Evolutionary conservation across 2,329 filamentous ascomycete genomes (phyloP).

Genomic region (Colletotrichum liriopes): DNA sequence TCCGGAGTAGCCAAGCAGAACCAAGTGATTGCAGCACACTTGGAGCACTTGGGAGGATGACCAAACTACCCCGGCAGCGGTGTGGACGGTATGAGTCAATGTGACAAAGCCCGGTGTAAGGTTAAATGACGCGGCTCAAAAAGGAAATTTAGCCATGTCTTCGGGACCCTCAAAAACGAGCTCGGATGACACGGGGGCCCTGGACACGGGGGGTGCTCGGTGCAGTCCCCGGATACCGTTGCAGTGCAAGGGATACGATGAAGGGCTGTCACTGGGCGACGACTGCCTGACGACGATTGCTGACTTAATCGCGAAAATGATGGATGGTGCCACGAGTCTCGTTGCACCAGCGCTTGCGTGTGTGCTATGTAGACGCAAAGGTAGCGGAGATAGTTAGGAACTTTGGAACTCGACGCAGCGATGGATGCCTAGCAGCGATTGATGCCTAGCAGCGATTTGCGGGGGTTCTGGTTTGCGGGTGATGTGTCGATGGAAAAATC

Average conservation of each 20-base stretch:
- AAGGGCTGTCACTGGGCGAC: background rate
- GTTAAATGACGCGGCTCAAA: conserved; percentile 40
- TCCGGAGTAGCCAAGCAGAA: conserved; percentile 11
- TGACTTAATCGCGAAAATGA: conserved; percentile 2
- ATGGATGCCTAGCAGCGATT: background rate
- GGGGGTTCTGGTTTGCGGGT: background rate
- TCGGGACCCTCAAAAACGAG: background rate
- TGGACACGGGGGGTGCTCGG: background rate
- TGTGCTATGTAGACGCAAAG: conserved; percentile 8
- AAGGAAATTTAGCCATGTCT: conserved; percentile 13
- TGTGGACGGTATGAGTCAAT: conserved; percentile 36
- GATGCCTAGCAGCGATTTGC: conserved; percentile 1
- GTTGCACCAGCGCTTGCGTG: conserved; percentile 31
- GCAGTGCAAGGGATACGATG: background rate
- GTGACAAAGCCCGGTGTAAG: background rate
- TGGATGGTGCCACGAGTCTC: conserved; percentile 24
- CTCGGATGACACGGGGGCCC: conserved; percentile 18
- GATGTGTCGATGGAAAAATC: conserved; percentile 1
- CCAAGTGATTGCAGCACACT: background rate
- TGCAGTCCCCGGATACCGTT: background rate
- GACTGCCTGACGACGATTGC: conserved; percentile 30
- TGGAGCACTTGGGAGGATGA: conserved; percentile 4
- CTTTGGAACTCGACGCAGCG: background rate
- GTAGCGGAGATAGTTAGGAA: background rate
- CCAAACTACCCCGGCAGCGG: conserved; percentile 15